Conservation (phyloP, 169 alveolate species). For the Plasmodium coatneyi region DNA sequence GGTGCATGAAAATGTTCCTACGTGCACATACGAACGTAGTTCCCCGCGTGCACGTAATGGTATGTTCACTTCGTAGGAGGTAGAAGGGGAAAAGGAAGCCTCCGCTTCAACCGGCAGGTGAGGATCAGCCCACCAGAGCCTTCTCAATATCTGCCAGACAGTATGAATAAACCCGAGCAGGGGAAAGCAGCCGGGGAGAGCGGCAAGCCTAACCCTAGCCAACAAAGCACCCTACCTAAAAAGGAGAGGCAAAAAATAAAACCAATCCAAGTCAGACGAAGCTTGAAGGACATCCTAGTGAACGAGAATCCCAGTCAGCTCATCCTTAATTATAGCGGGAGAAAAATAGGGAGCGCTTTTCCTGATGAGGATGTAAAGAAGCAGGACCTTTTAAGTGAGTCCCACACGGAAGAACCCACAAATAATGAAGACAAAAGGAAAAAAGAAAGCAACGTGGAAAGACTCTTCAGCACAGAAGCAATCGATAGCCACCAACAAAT, state of each 20-base stretch:
- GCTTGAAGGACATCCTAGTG: constrained; percentile 41
- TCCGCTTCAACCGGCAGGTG: neutral
- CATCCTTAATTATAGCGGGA: constrained; percentile 44
- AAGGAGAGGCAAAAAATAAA: constrained; percentile 20
- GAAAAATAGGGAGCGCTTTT: constrained; percentile 19
- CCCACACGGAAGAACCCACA: neutral
- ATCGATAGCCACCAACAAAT: constrained; percentile 16
- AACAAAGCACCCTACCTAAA: neutral
- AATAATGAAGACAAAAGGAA: neutral
- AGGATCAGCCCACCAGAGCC: neutral
- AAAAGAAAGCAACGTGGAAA: neutral
- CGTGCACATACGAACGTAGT: neutral
- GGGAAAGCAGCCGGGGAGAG: neutral
- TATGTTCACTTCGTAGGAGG: neutral
- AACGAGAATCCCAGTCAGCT: constrained; percentile 22
- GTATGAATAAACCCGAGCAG: neutral
- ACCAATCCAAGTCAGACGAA: constrained; percentile 62
- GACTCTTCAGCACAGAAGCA: neutral
- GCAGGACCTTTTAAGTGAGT: neutral
- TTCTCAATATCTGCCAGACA: neutral
- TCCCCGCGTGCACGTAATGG: neutral
- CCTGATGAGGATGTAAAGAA: neutral
- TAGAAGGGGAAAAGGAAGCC: neutral
- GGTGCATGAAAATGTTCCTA: neutral
- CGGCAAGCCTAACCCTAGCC: neutral